Evolutionary conservation across 2,329 filamentous ascomycete species (phyloP).

Genomic region (Arthrobotrys musiformis): DNA sequence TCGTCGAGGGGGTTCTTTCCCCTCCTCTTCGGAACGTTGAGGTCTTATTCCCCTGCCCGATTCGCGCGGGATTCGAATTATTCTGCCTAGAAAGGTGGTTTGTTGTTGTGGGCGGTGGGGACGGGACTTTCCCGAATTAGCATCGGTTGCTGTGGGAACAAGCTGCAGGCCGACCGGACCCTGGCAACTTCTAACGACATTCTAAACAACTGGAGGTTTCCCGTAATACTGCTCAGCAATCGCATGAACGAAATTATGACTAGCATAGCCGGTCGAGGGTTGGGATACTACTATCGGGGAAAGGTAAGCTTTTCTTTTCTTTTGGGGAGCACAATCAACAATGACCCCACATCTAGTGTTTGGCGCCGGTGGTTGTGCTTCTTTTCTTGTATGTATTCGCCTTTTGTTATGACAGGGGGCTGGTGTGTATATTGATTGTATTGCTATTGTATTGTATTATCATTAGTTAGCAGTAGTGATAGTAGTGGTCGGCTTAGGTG

Average conservation of each 20-base stretch:
- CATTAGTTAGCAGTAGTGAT: neutral
- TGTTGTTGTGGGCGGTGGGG: slow-evolving; percentile 28
- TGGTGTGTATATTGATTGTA: neutral
- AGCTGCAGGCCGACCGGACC: slow-evolving; percentile 16
- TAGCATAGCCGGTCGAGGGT: neutral
- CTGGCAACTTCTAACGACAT: slow-evolving; percentile 42
- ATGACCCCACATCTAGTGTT: slow-evolving; percentile 35
- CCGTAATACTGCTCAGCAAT: neutral
- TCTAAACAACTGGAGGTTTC: slow-evolving; percentile 34
- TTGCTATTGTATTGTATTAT: neutral
- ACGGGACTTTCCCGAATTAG: slow-evolving; percentile 25
- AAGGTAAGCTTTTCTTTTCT: slow-evolving; percentile 3
- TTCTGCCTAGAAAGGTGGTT: slow-evolving; percentile 10
- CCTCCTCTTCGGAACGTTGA: slow-evolving; percentile 5
- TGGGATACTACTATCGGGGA: too few relatives aligned
- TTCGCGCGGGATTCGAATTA: slow-evolving; percentile 16
- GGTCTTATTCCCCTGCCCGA: slow-evolving; percentile 26
- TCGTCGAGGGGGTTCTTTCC: neutral
- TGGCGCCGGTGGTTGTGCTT: slow-evolving; percentile 24
- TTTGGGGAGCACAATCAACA: neutral
- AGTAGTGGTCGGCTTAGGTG: neutral
- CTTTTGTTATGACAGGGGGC: slow-evolving; percentile 47
- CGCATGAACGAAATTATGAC: neutral
- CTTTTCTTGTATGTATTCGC: neutral
- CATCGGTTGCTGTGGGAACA: slow-evolving; percentile 37